These are phyloP conservation scores for Pseudopithomyces chartarum DNA, from an alignment of 2,329 filamentous ascomycete species.

Conservation along the genomic window DNA sequence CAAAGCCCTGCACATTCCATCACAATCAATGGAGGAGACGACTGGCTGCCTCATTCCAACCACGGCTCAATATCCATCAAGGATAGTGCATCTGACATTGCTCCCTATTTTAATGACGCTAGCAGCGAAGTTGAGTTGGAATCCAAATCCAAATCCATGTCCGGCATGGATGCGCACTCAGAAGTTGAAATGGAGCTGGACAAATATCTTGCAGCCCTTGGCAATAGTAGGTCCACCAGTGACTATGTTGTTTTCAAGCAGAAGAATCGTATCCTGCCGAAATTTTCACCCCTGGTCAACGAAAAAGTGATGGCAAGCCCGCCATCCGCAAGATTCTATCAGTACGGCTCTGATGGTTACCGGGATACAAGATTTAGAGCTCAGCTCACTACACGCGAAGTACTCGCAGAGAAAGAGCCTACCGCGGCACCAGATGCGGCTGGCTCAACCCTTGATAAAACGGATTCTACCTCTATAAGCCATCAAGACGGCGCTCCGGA, in stretches of 20 bases:
- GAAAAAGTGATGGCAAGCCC: not conserved
- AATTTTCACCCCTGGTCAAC: not conserved
- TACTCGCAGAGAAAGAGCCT: not conserved
- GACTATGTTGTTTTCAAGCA: too few relatives aligned
- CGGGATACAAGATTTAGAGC: not conserved
- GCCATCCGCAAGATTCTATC: not conserved
- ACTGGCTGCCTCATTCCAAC: not conserved
- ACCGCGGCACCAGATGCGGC: not conserved
- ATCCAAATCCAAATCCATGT: not conserved
- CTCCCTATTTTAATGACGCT: not conserved
- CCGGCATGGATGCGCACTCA: not conserved
- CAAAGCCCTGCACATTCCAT: not conserved
- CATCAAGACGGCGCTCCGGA: not conserved
- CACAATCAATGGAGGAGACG: not conserved
- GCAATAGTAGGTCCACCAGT: not conserved
- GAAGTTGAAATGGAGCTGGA: slow-evolving; percentile 22
- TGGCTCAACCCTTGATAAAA: not conserved
- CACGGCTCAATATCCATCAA: not conserved
- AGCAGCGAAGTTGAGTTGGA: not conserved
- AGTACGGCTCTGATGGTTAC: not conserved
- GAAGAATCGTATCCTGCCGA: not conserved
- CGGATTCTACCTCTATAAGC: not conserved
- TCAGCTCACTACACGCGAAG: not conserved
- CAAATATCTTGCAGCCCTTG: slow-evolving; percentile 19
- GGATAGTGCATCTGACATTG: not conserved